These are phyloP conservation scores for Pichia sp. DNA, from an alignment of 1,139 yeast species.

Conservation along the genomic window DNA sequence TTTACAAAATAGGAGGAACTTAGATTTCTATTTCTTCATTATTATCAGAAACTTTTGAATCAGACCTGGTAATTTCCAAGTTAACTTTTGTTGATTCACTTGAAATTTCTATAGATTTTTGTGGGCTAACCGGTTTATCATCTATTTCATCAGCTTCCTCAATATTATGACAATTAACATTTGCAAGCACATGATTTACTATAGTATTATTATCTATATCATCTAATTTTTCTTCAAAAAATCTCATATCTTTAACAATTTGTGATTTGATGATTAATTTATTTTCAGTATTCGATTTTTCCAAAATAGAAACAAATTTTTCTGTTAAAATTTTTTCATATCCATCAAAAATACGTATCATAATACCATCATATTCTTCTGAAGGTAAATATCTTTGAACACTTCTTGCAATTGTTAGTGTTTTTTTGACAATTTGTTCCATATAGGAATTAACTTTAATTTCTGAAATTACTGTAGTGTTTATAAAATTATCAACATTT, in stretches of 20 bases:
- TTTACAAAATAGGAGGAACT: too few species aligned
- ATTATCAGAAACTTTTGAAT: too few species aligned
- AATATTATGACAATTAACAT: slow-evolving; percentile 5
- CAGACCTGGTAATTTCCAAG: too few species aligned
- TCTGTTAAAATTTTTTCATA: slow-evolving; percentile 54
- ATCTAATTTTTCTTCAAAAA: slow-evolving; percentile 53
- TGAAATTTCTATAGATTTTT: background rate
- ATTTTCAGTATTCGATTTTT: background rate
- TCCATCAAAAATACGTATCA: slow-evolving; percentile 54
- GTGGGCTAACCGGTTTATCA: too few species aligned
- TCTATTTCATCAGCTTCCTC: background rate
- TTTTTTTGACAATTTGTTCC: slow-evolving; percentile 63
- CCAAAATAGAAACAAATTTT: slow-evolving; percentile 32
- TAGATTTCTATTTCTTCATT: too few species aligned
- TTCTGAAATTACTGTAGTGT: background rate
- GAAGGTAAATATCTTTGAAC: slow-evolving; percentile 54
- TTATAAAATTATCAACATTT: background rate
- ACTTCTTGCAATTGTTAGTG: slow-evolving; percentile 56
- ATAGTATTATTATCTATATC: slow-evolving; percentile 58
- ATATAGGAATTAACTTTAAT: slow-evolving; percentile 40
- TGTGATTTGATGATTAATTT: slow-evolving; percentile 33
- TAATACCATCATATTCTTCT: slow-evolving; percentile 41
- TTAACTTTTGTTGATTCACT: background rate
- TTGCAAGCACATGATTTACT: slow-evolving; percentile 60
- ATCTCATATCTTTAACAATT: slow-evolving; percentile 56